These are phyloP conservation scores for Hirsutella minnesotensis DNA, from an alignment of 2,329 filamentous ascomycete genomes.

Conservation along the genomic window DNA sequence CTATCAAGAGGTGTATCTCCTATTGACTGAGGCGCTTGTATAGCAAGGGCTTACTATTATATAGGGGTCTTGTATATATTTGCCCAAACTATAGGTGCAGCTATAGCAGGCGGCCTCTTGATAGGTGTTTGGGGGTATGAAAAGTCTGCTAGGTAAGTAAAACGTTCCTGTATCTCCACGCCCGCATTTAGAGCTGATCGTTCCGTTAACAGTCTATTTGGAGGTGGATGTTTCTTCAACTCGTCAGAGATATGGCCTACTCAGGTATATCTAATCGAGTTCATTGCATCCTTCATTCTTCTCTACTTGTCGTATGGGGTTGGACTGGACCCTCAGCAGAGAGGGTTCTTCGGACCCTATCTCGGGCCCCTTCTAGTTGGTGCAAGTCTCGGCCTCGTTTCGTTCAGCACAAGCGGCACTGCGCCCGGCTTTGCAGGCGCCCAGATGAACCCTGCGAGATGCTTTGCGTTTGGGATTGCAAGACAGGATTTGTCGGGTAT, in stretches of 20 bases:
- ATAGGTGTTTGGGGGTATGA: conserved; percentile 22
- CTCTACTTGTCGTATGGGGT: conserved; percentile 36
- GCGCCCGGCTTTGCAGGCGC: conserved; percentile 29
- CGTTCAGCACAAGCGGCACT: conserved; percentile 24
- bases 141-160: conserved; percentile 14
- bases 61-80: conserved; percentile 30
- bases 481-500: conserved; percentile 13
- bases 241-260: conserved; percentile 19
- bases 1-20: conserved; percentile 24
- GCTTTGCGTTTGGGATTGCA: conserved; percentile 30
- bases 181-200: background rate
- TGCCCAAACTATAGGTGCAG: conserved; percentile 31
- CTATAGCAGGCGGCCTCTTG: conserved; percentile 25
- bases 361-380: conserved; percentile 36
- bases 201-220: conserved; percentile 7
- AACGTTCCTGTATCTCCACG: no score
- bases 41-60: background rate
- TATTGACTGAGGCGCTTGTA: background rate
- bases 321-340: conserved; percentile 40
- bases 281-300: conserved; percentile 20
- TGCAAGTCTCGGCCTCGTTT: conserved; percentile 21
- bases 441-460: conserved; percentile 31
- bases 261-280: conserved; percentile 35
- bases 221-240: conserved; percentile 26
- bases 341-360: conserved; percentile 33